Percentiles rank a stretch among this genome's conserved stretches.
These are phyloP conservation scores for Lipomyces japonicus DNA, from an alignment of 805 yeast genomes.

Conservation along the genomic window DNA sequence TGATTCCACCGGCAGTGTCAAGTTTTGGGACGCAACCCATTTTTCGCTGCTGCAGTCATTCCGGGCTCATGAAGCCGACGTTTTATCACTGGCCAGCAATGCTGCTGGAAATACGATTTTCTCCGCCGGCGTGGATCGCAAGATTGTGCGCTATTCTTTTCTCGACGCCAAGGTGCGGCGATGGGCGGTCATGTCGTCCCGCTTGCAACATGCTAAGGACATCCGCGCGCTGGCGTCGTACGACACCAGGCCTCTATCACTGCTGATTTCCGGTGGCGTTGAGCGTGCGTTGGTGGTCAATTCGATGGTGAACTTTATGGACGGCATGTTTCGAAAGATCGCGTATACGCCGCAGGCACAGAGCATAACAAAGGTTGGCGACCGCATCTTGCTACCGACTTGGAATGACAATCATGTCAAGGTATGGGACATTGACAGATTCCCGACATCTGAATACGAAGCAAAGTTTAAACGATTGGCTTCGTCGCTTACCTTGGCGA, in stretches of 20 bases:
- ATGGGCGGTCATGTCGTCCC: conserved; percentile 74
- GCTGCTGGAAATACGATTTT: conserved; percentile 60
- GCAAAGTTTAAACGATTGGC: conserved; percentile 52
- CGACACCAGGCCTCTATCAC: conserved; percentile 44
- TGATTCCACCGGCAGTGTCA: conserved; percentile 91
- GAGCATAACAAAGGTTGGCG: conserved; percentile 48
- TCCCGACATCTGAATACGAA: conserved; percentile 14
- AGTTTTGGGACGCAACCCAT: conserved; percentile 83
- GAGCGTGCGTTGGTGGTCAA: conserved; percentile 62
- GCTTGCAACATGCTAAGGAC: conserved; percentile 72
- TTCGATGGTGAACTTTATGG: conserved; percentile 58
- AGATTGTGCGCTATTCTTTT: conserved; percentile 67
- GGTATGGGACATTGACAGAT: conserved; percentile 56
- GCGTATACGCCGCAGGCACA: conserved; percentile 58
- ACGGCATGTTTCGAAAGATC: conserved; percentile 67
- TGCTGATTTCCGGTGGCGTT: conserved; percentile 79
- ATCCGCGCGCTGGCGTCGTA: conserved; percentile 30
- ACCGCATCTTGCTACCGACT: conserved; percentile 54
- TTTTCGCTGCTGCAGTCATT: conserved; percentile 77
- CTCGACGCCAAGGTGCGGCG: conserved; percentile 44
- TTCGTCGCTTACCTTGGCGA: conserved; percentile 49
- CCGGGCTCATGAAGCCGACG: conserved; percentile 86
- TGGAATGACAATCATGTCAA: conserved; percentile 83
- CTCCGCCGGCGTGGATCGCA: conserved; percentile 91
- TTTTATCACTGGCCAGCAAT: conserved; percentile 65